Conservation (phyloP, 192 early-diverging fungal species). For the Oehlia diaphana region DNA sequence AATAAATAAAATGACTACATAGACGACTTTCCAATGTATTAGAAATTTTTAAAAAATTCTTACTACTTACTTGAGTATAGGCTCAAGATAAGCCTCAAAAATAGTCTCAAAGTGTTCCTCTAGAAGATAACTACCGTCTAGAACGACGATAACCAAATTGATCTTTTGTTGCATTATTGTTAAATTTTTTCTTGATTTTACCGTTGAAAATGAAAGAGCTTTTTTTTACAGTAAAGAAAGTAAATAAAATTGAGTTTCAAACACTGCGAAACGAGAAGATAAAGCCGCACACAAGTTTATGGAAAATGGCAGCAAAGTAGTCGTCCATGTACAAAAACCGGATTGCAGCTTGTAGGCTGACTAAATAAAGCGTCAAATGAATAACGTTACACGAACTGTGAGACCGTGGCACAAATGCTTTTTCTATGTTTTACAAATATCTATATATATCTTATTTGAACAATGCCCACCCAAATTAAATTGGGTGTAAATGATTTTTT, state of each 20-base stretch:
- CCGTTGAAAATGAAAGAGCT: neutral
- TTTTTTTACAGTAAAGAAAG: neutral
- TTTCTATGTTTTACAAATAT: too few species aligned
- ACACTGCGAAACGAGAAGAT: neutral
- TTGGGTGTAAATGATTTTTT: too few species aligned
- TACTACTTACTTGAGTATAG: conserved; percentile 41
- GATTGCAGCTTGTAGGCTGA: neutral
- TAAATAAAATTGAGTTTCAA: neutral
- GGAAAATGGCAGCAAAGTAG: neutral
- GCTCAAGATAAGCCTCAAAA: conserved; percentile 43
- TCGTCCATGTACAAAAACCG: neutral
- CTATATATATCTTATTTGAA: too few species aligned
- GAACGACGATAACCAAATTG: conserved; percentile 40
- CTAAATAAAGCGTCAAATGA: conserved; percentile 4
- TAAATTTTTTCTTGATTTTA: neutral
- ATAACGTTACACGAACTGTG: neutral
- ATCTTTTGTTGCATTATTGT: neutral
- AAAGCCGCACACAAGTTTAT: conserved; percentile 3
- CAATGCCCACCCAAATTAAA: too few species aligned
- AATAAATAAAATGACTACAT: neutral
- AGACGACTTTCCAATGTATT: neutral
- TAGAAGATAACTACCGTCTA: conserved; percentile 47
- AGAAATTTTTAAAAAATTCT: neutral
- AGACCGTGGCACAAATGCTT: too few species aligned
- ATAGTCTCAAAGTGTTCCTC: conserved; percentile 38